Percentiles rank a stretch among this genome's conserved stretches.
Conservation (phyloP, 225 moss, liverwort and hornwort species). For the Marchantia polymorpha region DNA sequence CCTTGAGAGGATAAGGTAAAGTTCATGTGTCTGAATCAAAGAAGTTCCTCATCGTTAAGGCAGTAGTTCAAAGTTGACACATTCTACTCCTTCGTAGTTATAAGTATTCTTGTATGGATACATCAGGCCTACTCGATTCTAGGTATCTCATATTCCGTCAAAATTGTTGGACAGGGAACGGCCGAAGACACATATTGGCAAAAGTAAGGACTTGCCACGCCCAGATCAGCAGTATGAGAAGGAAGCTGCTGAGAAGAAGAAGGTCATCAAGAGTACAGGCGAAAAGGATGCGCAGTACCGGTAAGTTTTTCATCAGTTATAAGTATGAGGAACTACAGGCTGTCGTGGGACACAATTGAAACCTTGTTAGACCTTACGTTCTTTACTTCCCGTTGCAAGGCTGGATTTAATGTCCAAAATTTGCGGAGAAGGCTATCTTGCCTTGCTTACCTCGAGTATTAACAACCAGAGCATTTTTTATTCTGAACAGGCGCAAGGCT, state of each 20-base stretch:
- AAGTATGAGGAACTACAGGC: not conserved
- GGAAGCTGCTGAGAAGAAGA: conserved; percentile 55
- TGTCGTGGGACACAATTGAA: not conserved
- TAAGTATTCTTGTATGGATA: not conserved
- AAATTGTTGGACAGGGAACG: conserved; percentile 55
- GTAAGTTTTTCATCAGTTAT: conserved; percentile 16
- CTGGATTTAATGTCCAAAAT: not conserved
- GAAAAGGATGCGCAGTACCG: conserved; percentile 52
- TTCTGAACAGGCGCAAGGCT: conserved; percentile 51
- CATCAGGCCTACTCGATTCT: not conserved
- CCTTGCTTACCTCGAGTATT: no score
- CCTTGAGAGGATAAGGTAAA: conserved; percentile 87
- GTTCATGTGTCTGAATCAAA: not conserved
- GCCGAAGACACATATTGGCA: conserved; percentile 76
- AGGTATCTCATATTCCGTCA: not conserved
- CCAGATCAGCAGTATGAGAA: conserved; percentile 72
- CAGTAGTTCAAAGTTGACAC: not conserved
- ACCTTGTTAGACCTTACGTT: no score
- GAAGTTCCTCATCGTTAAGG: not conserved
- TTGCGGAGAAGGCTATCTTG: not conserved
- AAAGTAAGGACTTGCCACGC: conserved; percentile 80
- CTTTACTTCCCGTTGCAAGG: no score
- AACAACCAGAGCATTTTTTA: not conserved
- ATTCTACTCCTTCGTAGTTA: not conserved
- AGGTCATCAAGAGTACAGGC: conserved; percentile 50